phyloP scores from a whole-genome alignment of 1,284 basidiomycete species.

The Tilletia horrida region DNA sequence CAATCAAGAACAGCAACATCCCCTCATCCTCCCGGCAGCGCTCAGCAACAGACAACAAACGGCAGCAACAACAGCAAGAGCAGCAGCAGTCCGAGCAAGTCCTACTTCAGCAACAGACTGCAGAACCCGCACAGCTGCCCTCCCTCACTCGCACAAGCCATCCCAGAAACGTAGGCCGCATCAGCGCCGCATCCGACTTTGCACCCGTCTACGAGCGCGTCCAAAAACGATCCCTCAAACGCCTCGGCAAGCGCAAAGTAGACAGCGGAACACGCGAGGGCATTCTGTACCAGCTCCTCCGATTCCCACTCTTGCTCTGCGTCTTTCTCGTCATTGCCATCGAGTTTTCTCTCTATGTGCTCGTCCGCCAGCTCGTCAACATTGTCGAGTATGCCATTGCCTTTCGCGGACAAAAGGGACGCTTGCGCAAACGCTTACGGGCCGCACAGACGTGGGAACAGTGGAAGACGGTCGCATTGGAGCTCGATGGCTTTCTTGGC shows the following conservation, averaged over 20 bases:
- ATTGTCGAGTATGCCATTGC: conserved; percentile 44
- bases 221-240: conserved; percentile 24
- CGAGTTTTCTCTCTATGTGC: conserved; percentile 78
- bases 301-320: conserved; percentile 60
- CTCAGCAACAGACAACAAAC: no score
- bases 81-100: neutral
- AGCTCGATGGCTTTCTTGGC: conserved; percentile 64
- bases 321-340: conserved; percentile 79
- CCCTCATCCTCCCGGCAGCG: no score
- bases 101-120: neutral
- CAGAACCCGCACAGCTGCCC: neutral
- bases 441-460: conserved; percentile 69
- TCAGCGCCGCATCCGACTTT: conserved; percentile 51
- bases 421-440: conserved; percentile 70
- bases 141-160: conserved; percentile 28
- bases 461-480: conserved; percentile 78
- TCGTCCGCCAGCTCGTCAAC: conserved; percentile 78
- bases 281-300: conserved; percentile 40
- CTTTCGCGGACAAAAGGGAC: conserved; percentile 82
- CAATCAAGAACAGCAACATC: no score
- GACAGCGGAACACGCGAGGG: conserved; percentile 47
- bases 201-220: conserved; percentile 50
- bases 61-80: no score
- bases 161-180: conserved; percentile 38
- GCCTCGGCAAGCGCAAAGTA: conserved; percentile 17